These are phyloP conservation scores for Teunomyces lycoperdinae DNA, from an alignment of 805 yeast species.

Conservation along the genomic window DNA sequence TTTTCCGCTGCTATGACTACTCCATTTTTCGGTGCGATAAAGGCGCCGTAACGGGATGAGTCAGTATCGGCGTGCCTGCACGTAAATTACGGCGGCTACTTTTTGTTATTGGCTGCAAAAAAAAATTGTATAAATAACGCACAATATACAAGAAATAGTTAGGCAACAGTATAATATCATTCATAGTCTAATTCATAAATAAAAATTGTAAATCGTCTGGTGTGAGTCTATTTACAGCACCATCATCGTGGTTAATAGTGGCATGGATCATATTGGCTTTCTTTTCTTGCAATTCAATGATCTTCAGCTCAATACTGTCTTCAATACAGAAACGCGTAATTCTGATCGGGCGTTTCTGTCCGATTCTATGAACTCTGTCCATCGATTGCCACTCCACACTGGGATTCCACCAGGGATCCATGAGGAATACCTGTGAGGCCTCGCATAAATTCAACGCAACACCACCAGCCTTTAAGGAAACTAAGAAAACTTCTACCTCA, in stretches of 20 bases:
- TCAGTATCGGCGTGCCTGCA: conserved; percentile 1
- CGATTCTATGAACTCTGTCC: conserved; percentile 96
- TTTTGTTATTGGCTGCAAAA: background rate
- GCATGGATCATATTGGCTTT: conserved; percentile 98
- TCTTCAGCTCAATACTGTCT: conserved; percentile 94
- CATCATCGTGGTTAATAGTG: conserved; percentile 88
- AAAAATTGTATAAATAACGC: background rate
- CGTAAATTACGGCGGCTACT: background rate
- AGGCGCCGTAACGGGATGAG: conserved; percentile 4
- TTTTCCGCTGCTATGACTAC: conserved; percentile 1
- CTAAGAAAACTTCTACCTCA: conserved; percentile 88
- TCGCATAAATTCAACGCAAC: conserved; percentile 95
- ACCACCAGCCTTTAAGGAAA: conserved; percentile 97
- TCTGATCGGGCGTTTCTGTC: conserved; percentile 91
- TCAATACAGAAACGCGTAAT: conserved; percentile 92
- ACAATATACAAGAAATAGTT: too few relatives aligned
- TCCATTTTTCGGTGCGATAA: conserved; percentile 5
- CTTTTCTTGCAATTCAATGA: conserved; percentile 93
- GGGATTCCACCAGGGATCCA: conserved; percentile 99
- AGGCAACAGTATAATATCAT: too few relatives aligned
- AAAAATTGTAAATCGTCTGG: conserved; percentile 94
- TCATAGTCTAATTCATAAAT: conserved; percentile 62
- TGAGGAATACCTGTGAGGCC: conserved; percentile 91
- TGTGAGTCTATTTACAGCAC: conserved; percentile 82
- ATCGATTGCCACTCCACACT: conserved; percentile 98